Conservation (phyloP, 805 yeast genomes). For the Metschnikowia colocasiae region DNA sequence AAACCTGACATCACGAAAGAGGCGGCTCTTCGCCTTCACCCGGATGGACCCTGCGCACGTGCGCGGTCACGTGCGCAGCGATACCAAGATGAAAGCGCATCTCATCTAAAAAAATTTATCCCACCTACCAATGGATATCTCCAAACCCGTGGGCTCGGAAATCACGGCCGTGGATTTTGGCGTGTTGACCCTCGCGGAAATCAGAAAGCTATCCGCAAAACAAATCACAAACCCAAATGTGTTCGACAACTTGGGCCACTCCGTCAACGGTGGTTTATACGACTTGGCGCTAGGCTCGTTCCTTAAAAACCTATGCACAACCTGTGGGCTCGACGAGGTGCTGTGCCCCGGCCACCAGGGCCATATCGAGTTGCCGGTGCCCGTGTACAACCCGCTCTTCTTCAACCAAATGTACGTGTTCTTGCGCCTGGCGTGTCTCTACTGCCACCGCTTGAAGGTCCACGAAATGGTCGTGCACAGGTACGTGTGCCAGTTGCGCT, state of each 20-base stretch:
- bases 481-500: conserved; percentile 69
- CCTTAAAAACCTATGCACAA: conserved; percentile 79
- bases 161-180: conserved; percentile 91
- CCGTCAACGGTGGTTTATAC: conserved; percentile 88
- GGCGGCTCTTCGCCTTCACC: no score
- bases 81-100: conserved; percentile 7
- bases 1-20: no score
- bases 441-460: conserved; percentile 83
- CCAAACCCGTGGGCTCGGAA: conserved; percentile 94
- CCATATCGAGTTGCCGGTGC: conserved; percentile 93
- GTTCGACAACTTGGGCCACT: conserved; percentile 95
- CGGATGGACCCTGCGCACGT: background rate
- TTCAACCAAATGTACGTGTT: conserved; percentile 86
- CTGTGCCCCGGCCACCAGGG: conserved; percentile 99
- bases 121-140: conserved; percentile 73
- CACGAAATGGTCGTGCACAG: conserved; percentile 67
- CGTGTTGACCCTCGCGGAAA: conserved; percentile 74
- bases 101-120: conserved; percentile 10
- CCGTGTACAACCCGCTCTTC: conserved; percentile 92
- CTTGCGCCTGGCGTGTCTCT: conserved; percentile 80
- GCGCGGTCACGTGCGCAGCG: background rate
- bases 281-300: conserved; percentile 96
- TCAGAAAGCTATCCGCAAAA: conserved; percentile 83
- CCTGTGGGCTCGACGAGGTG: conserved; percentile 93
- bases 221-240: conserved; percentile 94